Percentiles rank a stretch among this genome's conserved stretches.
Conservation (phyloP, 148 eudicot genomes). For the Heliamphora exappendiculata region DNA sequence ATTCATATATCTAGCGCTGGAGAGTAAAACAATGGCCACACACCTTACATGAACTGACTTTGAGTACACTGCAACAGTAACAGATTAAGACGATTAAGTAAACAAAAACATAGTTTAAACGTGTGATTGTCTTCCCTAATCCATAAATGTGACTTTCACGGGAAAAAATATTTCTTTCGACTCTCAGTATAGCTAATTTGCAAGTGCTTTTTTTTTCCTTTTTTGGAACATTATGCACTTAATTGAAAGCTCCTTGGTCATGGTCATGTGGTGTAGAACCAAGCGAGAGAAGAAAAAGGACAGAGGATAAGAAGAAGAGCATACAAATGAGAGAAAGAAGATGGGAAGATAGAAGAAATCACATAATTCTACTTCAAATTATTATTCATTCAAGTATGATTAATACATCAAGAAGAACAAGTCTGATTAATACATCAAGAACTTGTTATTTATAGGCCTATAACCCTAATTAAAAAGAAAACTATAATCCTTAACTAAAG, state of each 20-base stretch:
- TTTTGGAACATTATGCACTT: neutral
- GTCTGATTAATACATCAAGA: no score
- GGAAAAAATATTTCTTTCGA: neutral
- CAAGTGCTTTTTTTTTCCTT: neutral
- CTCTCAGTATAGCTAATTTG: conserved; percentile 2
- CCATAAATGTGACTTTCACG: neutral
- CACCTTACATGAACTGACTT: neutral
- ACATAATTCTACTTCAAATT: no score
- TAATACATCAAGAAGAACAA: no score
- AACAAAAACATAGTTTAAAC: neutral
- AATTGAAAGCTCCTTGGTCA: neutral
- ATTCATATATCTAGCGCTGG: neutral
- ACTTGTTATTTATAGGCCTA: no score
- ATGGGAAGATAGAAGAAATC: no score
- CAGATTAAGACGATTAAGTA: neutral
- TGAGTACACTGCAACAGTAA: neutral
- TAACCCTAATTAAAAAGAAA: no score
- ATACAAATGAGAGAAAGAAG: no score
- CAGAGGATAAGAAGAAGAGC: no score
- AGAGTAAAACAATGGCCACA: neutral
- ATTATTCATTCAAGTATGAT: no score
- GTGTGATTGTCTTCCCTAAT: neutral
- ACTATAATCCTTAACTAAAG: no score
- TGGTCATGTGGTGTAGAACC: no score
- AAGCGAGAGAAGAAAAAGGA: no score